Conservation (phyloP, 306 rosid genomes). For the Fragaria vesca region DNA sequence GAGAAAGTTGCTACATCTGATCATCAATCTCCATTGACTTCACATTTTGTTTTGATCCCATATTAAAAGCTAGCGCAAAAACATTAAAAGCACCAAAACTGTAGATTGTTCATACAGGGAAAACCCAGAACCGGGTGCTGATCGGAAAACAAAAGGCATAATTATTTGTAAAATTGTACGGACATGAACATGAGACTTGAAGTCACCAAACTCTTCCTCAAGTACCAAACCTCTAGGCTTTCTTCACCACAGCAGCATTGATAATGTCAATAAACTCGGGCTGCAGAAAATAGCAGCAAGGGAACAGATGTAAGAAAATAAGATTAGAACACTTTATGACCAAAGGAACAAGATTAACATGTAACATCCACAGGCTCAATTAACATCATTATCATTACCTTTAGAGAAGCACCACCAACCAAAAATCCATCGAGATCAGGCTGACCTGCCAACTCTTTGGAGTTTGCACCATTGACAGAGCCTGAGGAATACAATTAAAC, state of each 20-base stretch:
- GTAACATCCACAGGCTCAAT: background rate
- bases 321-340: background rate
- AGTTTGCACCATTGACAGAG: conserved; percentile 47
- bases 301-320: background rate
- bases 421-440: conserved; percentile 47
- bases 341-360: background rate
- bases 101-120: conserved; percentile 18
- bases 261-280: conserved; percentile 50
- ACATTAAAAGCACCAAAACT: background rate
- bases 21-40: conserved; percentile 3
- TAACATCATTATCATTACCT: conserved; percentile 22
- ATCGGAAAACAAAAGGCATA: background rate
- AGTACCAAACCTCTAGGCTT: conserved; percentile 18
- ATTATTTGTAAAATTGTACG: conserved; percentile 19
- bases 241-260: conserved; percentile 42
- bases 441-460: conserved; percentile 40
- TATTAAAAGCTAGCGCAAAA: background rate
- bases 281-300: conserved; percentile 15
- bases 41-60: background rate
- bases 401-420: conserved; percentile 55
- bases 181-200: conserved; percentile 10
- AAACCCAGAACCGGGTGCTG: conserved; percentile 16
- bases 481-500: conserved; percentile 26
- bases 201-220: conserved; percentile 16
- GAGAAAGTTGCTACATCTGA: background rate